Evolutionary conservation across 2,329 filamentous ascomycete genomes (phyloP), one percentile per base, ranked within the genome.

Genomic region (Aspergillus niger): DNA sequence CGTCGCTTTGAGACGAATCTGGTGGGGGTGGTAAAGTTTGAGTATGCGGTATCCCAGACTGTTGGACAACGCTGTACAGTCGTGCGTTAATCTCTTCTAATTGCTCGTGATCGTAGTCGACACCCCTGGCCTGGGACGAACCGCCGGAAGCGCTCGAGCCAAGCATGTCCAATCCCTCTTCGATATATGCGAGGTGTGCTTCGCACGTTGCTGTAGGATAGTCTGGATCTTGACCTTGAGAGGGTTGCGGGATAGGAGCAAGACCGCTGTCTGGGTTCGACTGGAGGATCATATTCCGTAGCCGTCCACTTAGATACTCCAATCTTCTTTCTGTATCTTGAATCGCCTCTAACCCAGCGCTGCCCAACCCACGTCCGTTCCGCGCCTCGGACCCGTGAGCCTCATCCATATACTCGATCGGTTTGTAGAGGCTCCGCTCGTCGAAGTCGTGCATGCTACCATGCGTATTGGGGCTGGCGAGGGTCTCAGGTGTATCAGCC

Each of bases 401-500:
- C 44, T 79, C 82, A 63, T 90, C 86, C 20, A 88, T 74, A 60
- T 86, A 84, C 65, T 92, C 90, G 5, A 89, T 84, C 10, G 88
- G 83, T 55, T 85, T 81, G 71, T 93, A 95, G 7, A 92, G 79
- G 70, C 87, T 91, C 60, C 87, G 83, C 65, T 95, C 91, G 69
- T 96, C 91, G 68, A 96, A 92, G 51, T 89, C 84, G 60, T 86
- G 78, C 6, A 86, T 83, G 15, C 86, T 84, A 41, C 79, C 80
- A 1, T 57, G 62, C 20, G 61, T 62, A 61, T 85, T 84, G 54
- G 85, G 82, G 53, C 83, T 83, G 69, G 91, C 89, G 64, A 91
- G 85, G 77, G 89, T 92, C 72, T 91, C 90, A 7, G 90, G 89
- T 68, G 89, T 92, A 57, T 89, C 87, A 5, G 89, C 90, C 63